A percentile compares a stretch with the other conserved stretches of the same genome.
phyloP scores from a whole-genome alignment of 2,329 filamentous ascomycete species.

The Hawksworthiomyces lignivorus region DNA sequence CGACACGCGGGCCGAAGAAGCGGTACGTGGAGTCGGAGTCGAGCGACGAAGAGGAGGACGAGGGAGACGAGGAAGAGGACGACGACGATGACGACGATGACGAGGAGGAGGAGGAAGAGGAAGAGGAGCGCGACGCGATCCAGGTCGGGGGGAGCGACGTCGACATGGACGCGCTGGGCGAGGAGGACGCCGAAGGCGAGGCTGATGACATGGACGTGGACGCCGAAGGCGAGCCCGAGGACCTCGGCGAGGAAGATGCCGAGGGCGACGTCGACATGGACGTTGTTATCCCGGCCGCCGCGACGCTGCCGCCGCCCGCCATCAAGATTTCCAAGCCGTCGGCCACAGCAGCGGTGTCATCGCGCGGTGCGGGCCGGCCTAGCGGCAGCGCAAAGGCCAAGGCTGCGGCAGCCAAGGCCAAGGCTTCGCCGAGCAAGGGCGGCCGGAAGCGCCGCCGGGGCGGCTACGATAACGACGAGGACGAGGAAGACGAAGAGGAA shows the following conservation, averaged over 20 bases:
- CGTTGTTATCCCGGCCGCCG: slow-evolving; percentile 23
- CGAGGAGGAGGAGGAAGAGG: slow-evolving; percentile 18
- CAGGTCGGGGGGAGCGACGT: slow-evolving; percentile 18
- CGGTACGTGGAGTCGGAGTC: slow-evolving; percentile 51
- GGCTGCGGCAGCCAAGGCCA: slow-evolving; percentile 19
- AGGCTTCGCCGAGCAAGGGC: slow-evolving; percentile 16
- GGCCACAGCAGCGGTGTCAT: slow-evolving; percentile 18
- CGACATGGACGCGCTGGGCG: slow-evolving; percentile 34
- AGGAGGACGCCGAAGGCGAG: slow-evolving; percentile 31
- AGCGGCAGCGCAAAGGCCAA: neutral
- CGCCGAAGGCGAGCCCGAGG: slow-evolving; percentile 32
- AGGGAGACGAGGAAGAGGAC: slow-evolving; percentile 7
- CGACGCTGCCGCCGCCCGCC: slow-evolving; percentile 32
- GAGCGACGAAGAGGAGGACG: slow-evolving; percentile 14
- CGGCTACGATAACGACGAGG: slow-evolving; percentile 9
- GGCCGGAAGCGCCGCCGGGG: neutral
- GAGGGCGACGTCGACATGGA: slow-evolving; percentile 44
- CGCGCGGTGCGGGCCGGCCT: neutral
- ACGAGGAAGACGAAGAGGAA: slow-evolving; percentile 8
- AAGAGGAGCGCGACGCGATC: slow-evolving; percentile 21
- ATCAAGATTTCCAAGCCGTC: slow-evolving; percentile 42
- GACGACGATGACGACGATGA: slow-evolving; percentile 27
- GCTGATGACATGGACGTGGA: slow-evolving; percentile 37
- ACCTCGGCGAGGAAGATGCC: slow-evolving; percentile 30
- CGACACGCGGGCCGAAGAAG: slow-evolving; percentile 47